A percentile compares a stretch with the other conserved stretches of the same genome.
phyloP scores from a whole-genome alignment of 352 stramenopile species.

The Sclerospora graminicola region DNA sequence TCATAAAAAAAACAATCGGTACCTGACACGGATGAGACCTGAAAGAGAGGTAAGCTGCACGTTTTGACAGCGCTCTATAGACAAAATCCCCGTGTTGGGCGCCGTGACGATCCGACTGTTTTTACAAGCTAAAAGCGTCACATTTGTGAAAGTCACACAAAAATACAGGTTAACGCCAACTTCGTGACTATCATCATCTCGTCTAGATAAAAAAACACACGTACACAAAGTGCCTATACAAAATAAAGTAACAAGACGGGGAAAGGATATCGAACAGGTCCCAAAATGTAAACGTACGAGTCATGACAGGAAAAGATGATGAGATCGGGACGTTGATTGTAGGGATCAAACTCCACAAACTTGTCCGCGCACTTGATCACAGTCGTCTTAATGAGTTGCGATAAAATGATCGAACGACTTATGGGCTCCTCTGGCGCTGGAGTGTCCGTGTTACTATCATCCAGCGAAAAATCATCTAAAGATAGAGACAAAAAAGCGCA shows the following conservation, averaged over 20 bases:
- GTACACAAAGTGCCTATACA: background rate
- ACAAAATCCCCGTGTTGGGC: conserved; percentile 87
- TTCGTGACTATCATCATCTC: no score
- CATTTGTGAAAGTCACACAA: conserved; percentile 53
- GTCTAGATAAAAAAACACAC: no score
- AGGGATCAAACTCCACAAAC: conserved; percentile 24
- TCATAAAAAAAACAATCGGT: conserved; percentile 3
- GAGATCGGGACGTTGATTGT: conserved; percentile 40
- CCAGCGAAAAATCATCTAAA: conserved; percentile 37
- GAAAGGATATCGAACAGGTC: conserved; percentile 86
- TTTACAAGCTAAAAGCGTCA: conserved; percentile 90
- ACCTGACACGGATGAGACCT: conserved; percentile 83
- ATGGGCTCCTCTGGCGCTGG: conserved; percentile 12
- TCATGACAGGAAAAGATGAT: conserved; percentile 90
- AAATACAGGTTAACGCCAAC: conserved; percentile 41
- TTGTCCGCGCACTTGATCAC: conserved; percentile 71
- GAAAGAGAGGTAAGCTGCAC: conserved; percentile 84
- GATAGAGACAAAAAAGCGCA: conserved; percentile 1
- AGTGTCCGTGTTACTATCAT: conserved; percentile 15
- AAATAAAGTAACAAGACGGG: conserved; percentile 1
- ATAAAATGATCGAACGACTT: conserved; percentile 37
- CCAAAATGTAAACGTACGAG: conserved; percentile 91
- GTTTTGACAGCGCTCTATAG: conserved; percentile 92
- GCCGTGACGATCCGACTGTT: conserved; percentile 94
- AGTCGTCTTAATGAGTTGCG: conserved; percentile 60